Evolutionary conservation across 2,329 filamentous ascomycete species (phyloP), one percentile per base, ranked within the genome.

Genomic region (Pseudogymnoascus sp.): DNA sequence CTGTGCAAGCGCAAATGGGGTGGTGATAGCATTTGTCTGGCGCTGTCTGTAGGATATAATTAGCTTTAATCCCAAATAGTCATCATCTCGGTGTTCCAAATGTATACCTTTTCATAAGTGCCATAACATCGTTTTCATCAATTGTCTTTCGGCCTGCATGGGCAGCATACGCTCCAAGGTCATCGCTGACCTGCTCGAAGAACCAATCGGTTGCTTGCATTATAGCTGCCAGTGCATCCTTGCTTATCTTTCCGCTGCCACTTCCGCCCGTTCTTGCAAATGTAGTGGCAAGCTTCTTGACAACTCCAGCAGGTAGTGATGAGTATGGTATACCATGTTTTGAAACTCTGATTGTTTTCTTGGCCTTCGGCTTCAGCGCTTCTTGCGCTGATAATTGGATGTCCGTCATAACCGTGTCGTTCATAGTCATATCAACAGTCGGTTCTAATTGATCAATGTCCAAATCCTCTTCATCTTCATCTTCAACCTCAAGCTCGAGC

Each of bases 141-240:
- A 97, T 91, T 2, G 87, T 91, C 75, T 89, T 95, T 34, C 92
- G 84, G 34, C 89, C 88, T 4, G 89, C 91, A 74, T 97, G 92
- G 65, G 85, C 82, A 16, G 92, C 89, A 74, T 93, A 96, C 2
- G 87, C 88, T 11, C 84, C 84, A 62, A 96, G 77, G 72, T 96
- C 91, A 65, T 92, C 89, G 59, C 89, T 86, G 2, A 90, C 79
- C 74, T 96, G 92, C 76, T 96, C 91, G 73, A 96, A 96, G 75
- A 92, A 96, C 88, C 91, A 95, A 66, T 96, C 90, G 2, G 90
- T 90, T 0, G 91, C 90, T 72, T 91, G 88, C 70, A 88, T 86
- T 62, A 96, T 85, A 3, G 88, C 88, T 31, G 84, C 82, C 38
- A 96, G 77, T 1, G 89, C 87, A 61, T 95, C 90, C 53, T 88